Percentiles rank a stretch among this genome's conserved stretches.
Evolutionary conservation across 2,329 filamentous ascomycete species (phyloP).

Genomic region (Myriosclerotinia curreyana): DNA sequence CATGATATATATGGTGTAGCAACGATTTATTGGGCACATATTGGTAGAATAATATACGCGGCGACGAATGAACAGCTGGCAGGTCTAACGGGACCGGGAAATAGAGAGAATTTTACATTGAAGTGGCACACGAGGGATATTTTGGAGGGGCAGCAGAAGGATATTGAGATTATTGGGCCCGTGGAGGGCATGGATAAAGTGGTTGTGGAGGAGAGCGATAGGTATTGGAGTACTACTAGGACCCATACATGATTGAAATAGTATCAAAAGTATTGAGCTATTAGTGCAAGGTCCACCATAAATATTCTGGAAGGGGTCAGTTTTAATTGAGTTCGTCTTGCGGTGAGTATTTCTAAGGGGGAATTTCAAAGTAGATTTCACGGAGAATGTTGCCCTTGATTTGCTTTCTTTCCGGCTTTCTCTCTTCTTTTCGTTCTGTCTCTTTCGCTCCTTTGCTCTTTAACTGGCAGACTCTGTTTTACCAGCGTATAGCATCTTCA

Average conservation of each 20-base stretch:
- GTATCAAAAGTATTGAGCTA: too few species aligned
- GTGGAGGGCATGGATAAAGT: slow-evolving; percentile 45
- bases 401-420: too few species aligned
- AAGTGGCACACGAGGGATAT: slow-evolving; percentile 48
- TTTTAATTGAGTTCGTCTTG: too few species aligned
- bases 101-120: slow-evolving; percentile 53
- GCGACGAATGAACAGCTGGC: slow-evolving; percentile 49
- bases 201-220: slow-evolving; percentile 46
- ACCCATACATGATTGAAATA: background rate
- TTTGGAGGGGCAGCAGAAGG: slow-evolving; percentile 48
- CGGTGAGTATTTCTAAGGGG: too few species aligned
- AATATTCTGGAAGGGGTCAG: too few species aligned
- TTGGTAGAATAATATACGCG: slow-evolving; percentile 51
- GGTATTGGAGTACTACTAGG: slow-evolving; percentile 45
- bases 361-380: too few species aligned
- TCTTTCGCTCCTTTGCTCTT: too few species aligned
- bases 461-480: too few species aligned
- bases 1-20: slow-evolving; percentile 26
- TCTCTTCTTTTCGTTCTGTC: too few species aligned
- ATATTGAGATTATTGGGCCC: slow-evolving; percentile 50
- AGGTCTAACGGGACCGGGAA: slow-evolving; percentile 46
- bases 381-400: too few species aligned
- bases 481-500: too few species aligned
- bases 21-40: slow-evolving; percentile 52
- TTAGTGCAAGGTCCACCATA: too few species aligned